Percentiles rank a stretch among this genome's conserved stretches.
Evolutionary conservation across 805 yeast species (phyloP).

Genomic region (Candida sanyiensis): DNA sequence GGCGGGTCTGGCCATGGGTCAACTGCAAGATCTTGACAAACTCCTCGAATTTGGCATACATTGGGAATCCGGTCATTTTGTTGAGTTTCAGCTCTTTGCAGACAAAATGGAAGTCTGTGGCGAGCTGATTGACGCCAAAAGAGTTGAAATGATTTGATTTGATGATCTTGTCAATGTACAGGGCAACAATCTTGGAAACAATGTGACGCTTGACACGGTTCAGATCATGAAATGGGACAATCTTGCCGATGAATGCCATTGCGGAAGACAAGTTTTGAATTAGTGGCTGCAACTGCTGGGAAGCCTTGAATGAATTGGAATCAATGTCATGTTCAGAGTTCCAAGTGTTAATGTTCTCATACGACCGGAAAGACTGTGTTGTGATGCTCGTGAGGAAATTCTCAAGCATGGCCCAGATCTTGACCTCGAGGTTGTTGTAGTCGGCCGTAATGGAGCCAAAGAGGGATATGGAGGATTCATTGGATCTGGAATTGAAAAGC

Average conservation of each 20-base stretch:
- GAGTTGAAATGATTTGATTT: conserved; percentile 33
- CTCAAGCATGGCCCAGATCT: conserved; percentile 27
- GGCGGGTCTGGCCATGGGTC: conserved; percentile 22
- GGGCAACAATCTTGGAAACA: conserved; percentile 26
- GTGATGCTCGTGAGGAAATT: conserved; percentile 28
- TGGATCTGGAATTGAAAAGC: conserved; percentile 19
- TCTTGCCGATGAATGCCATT: conserved; percentile 16
- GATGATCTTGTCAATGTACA: conserved; percentile 31
- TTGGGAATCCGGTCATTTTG: conserved; percentile 1
- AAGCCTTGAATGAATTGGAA: conserved; percentile 11
- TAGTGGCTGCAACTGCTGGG: conserved; percentile 24
- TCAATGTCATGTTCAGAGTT: conserved; percentile 9
- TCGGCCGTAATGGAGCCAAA: conserved; percentile 28
- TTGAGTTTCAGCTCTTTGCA: conserved; percentile 2
- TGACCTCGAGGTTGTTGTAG: conserved; percentile 25
- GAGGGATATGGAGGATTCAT: conserved; percentile 18
- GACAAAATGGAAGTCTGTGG: conserved; percentile 24
- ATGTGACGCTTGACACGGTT: conserved; percentile 23
- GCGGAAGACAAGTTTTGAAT: conserved; percentile 25
- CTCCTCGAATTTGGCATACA: conserved; percentile 5
- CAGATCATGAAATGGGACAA: conserved; percentile 15
- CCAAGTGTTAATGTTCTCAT: conserved; percentile 32
- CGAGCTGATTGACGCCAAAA: conserved; percentile 29
- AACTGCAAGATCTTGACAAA: conserved; percentile 25
- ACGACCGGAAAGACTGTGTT: conserved; percentile 27